Percentiles rank a stretch among this genome's conserved stretches.
Evolutionary conservation across 2,329 filamentous ascomycete genomes (phyloP).

Genomic region (Talaromyces marneffei): DNA sequence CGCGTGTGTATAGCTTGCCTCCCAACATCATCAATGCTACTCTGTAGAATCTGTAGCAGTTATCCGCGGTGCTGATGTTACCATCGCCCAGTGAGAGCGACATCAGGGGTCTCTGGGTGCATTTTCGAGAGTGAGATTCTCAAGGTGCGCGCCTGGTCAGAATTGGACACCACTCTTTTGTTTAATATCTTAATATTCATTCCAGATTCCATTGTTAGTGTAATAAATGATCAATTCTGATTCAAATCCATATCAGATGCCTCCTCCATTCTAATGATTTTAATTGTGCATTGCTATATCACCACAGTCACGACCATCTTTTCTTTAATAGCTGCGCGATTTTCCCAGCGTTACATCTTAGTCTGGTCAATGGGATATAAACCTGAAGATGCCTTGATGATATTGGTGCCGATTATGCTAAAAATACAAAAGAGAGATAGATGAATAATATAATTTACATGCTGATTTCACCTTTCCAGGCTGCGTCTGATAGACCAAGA

Average conservation of each 20-base stretch:
- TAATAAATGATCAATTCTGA: background rate
- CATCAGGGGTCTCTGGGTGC: no score
- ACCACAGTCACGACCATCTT: background rate
- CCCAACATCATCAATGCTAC: no score
- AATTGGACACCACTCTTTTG: background rate
- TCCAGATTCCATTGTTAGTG: background rate
- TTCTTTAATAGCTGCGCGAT: background rate
- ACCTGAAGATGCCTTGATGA: background rate
- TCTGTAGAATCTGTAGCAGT: no score
- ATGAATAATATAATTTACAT: conserved; percentile 45
- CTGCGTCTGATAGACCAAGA: conserved; percentile 78
- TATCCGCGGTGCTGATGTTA: no score
- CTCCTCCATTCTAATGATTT: background rate
- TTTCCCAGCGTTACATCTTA: background rate
- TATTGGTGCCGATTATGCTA: background rate
- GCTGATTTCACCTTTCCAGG: conserved; percentile 85
- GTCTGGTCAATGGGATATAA: background rate
- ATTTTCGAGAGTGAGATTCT: no score
- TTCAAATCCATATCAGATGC: background rate
- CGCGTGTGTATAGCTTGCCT: no score
- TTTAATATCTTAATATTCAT: background rate
- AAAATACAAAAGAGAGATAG: conserved; percentile 5
- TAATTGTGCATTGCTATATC: background rate
- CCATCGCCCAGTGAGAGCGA: no score
- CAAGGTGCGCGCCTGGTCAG: no score